These are phyloP conservation scores for Saturnispora silvae DNA, from an alignment of 805 yeast genomes.

Conservation along the genomic window DNA sequence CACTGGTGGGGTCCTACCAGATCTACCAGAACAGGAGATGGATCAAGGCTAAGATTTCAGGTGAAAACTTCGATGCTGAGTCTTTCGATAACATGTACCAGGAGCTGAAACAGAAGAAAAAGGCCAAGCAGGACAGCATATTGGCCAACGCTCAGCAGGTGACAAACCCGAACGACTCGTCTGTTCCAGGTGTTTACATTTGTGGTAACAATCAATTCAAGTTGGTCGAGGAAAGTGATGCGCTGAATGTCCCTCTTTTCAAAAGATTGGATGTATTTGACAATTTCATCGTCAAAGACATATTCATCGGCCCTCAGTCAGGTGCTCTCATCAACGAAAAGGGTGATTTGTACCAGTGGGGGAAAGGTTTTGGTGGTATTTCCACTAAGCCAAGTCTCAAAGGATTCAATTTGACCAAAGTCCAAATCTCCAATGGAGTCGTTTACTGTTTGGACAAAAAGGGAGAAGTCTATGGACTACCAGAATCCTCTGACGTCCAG, in stretches of 20 bases:
- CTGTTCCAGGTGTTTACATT: conserved; percentile 47
- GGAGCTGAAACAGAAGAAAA: conserved; percentile 18
- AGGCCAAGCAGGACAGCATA: conserved; percentile 13
- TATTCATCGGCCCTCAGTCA: conserved; percentile 34
- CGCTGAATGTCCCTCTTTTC: conserved; percentile 39
- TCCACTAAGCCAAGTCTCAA: conserved; percentile 28
- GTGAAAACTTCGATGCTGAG: conserved; percentile 24
- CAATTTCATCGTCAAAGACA: conserved; percentile 43
- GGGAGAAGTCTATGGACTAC: conserved; percentile 36
- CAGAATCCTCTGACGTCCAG: conserved; percentile 22
- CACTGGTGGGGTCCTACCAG: conserved; percentile 32
- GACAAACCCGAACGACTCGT: conserved; percentile 28
- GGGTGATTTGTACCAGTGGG: conserved; percentile 56
- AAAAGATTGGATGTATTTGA: conserved; percentile 56
- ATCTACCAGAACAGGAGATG: conserved; percentile 27
- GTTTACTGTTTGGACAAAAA: conserved; percentile 37
- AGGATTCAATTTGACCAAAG: conserved; percentile 35
- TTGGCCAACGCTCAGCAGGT: conserved; percentile 17
- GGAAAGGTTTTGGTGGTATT: conserved; percentile 28
- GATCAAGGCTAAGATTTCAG: conserved; percentile 27
- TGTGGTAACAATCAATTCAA: conserved; percentile 48
- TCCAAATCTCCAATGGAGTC: conserved; percentile 42
- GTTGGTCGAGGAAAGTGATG: conserved; percentile 21
- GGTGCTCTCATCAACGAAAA: conserved; percentile 10
- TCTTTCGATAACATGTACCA: conserved; percentile 31